A percentile compares a stretch with the other conserved stretches of the same genome.
phyloP scores from a whole-genome alignment of 2,329 filamentous ascomycete genomes.

The Ceratocystis smalleyi region DNA sequence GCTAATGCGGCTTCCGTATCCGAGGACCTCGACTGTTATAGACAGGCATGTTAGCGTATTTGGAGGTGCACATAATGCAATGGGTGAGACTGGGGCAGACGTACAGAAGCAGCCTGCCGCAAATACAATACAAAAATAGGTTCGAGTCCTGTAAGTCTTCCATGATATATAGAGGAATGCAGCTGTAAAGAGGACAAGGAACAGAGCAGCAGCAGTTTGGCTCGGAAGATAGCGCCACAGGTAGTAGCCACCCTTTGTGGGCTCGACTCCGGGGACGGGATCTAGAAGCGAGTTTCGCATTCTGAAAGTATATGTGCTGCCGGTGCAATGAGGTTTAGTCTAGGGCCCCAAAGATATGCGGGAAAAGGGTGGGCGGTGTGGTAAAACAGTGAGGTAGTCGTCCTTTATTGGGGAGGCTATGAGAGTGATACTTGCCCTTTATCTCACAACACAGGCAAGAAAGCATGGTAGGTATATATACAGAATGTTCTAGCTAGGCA shows the following conservation, averaged over 20 bases:
- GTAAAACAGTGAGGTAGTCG: too few species aligned
- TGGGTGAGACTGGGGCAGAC: constrained; percentile 19
- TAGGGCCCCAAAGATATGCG: too few species aligned
- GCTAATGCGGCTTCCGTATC: constrained; percentile 17
- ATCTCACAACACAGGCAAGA: neutral
- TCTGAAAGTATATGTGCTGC: neutral
- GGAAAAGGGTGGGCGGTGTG: too few species aligned
- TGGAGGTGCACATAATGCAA: neutral
- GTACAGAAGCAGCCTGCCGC: constrained; percentile 33
- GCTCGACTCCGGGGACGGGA: neutral
- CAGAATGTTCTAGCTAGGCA: neutral
- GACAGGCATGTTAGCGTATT: constrained; percentile 16
- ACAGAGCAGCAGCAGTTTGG: neutral
- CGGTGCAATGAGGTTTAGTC: neutral
- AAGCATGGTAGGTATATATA: neutral
- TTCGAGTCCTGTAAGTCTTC: constrained; percentile 2
- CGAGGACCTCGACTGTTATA: constrained; percentile 22
- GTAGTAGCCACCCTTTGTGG: neutral
- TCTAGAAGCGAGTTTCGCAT: neutral
- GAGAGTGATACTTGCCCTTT: too few species aligned
- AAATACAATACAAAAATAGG: constrained; percentile 26
- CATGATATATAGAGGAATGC: neutral
- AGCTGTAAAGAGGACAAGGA: neutral
- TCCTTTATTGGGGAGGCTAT: too few species aligned
- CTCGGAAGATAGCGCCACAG: neutral